Base-by-base conservation (phyloP, 2,329 filamentous ascomycete genomes). In the Sporothrix schenckii region DNA sequence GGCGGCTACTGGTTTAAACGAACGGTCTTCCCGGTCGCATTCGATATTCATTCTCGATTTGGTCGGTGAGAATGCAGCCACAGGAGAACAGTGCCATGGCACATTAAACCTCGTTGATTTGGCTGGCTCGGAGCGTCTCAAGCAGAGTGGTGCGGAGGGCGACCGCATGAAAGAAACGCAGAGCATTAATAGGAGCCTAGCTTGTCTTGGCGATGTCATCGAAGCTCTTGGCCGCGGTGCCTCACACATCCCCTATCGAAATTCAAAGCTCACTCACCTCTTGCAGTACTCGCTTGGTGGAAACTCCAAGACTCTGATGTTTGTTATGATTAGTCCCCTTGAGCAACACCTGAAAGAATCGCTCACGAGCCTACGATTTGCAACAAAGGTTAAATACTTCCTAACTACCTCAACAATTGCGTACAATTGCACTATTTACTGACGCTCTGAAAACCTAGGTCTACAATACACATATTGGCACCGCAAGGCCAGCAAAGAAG, bases 241-340 rank as follows among this genome's bases (percentile, higher is more conserved):
- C 70, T 87, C 86, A 6, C 94, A 97, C 77, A 88, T 99, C 58
- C 95, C 95, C 1, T 99, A 98, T 82, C 86, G 95, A 69, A 98
- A 98, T 81, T 97, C 92, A 75, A 98, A 97, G 87, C 86, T 99
- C 74, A 99, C 95, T 10, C 97, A 97, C 77, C 86, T 99, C 61
- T 86, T 99, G 50, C 93, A 98, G 87, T 96, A 95, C 78, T 97
- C 93, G 3, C 84, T 99, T 9, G 94, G 95, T 4, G 95, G 95
- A 19, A 97, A 97, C 80, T 95, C 91, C 75, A 97, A 97, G 82
- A 99, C 95, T 0, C 89, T 99, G 76, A 99, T 99, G 95, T 97
- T 99, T 79, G 93, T 98, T 79, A 98, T 98, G 94, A 92, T 97
- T 70, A 95, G 91, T 75, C 95, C 95, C 47, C 83, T 98, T 71